Evolutionary conservation across 163 green algal genomes (phyloP).

Genomic region (Chlamydomonas reinhardtii): DNA sequence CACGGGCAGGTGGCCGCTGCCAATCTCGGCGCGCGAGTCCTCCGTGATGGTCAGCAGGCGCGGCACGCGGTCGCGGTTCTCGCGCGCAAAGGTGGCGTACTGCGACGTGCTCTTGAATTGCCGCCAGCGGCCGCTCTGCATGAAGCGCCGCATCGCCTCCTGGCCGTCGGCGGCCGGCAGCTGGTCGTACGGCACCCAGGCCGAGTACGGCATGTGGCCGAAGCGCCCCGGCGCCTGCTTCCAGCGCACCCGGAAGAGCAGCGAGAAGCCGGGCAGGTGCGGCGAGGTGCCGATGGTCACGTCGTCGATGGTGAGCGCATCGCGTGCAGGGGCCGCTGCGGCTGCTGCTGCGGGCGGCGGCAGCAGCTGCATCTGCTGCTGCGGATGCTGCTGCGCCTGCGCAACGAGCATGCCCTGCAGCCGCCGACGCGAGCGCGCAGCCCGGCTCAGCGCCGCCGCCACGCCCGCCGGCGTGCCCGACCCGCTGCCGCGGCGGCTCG

Average conservation of each 20-base stretch:
- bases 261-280: background rate
- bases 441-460: no score
- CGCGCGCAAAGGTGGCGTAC: conserved; percentile 8
- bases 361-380: background rate
- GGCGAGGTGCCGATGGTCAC: conserved; percentile 26
- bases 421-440: background rate
- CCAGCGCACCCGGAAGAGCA: conserved; percentile 34
- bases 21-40: background rate
- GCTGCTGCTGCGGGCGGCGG: background rate
- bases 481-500: no score
- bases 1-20: no score
- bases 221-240: background rate
- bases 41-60: conserved; percentile 22
- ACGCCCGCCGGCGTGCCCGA: no score
- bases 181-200: conserved; percentile 31
- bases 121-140: conserved; percentile 25
- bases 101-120: conserved; percentile 5
- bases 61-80: background rate
- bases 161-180: conserved; percentile 15
- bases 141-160: conserved; percentile 42
- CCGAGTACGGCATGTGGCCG: conserved; percentile 26
- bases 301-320: conserved; percentile 26
- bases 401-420: background rate
- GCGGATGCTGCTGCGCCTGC: background rate
- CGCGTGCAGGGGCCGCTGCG: background rate